Percentiles rank a stretch among this genome's conserved stretches.
Evolutionary conservation across 345 rosid species (phyloP).

Genomic region (Stellera chamaejasme): DNA sequence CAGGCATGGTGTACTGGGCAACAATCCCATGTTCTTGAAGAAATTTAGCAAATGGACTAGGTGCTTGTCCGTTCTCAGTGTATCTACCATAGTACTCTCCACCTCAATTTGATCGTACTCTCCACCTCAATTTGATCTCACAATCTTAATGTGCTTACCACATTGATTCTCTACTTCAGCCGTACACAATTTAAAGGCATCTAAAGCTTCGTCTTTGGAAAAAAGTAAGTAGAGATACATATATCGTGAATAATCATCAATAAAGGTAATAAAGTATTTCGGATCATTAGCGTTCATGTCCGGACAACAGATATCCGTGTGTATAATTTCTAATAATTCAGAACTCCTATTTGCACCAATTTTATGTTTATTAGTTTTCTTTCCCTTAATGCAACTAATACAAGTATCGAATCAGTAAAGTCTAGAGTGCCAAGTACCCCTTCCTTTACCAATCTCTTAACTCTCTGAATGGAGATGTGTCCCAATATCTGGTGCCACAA

Average conservation of each 20-base stretch:
- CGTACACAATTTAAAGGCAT: background rate
- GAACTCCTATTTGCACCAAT: background rate
- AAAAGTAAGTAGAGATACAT: background rate
- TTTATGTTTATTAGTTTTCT: background rate
- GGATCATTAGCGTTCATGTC: background rate
- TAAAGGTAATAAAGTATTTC: background rate
- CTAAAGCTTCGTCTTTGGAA: background rate
- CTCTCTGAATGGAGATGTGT: background rate
- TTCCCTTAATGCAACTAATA: background rate
- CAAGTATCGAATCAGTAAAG: background rate
- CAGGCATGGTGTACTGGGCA: background rate
- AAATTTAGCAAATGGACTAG: background rate
- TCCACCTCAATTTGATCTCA: background rate
- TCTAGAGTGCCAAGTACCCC: background rate
- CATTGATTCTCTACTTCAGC: background rate
- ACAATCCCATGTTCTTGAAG: background rate
- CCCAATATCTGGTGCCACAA: background rate
- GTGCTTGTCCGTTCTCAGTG: background rate
- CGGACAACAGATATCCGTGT: background rate
- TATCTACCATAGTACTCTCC: background rate
- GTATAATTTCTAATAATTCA: background rate
- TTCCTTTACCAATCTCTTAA: background rate
- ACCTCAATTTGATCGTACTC: background rate
- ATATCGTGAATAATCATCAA: background rate
- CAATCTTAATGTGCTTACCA: background rate